Base-by-base conservation (phyloP, 345 rosid genomes). In the Crucihimalaya himalaica region DNA sequence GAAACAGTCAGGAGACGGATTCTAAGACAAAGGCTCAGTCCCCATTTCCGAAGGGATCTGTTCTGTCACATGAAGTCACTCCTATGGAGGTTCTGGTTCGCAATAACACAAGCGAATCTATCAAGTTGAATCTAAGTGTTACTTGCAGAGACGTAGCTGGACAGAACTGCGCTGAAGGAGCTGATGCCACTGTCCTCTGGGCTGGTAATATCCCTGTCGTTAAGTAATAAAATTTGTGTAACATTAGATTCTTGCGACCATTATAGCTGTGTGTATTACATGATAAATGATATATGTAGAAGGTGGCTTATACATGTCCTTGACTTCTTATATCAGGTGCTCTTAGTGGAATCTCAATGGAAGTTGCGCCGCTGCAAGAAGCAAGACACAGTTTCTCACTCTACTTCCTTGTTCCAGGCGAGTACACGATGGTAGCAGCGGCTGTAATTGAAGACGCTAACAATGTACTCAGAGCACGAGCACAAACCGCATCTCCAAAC, bases 71-170 rank as follows among this genome's bases (percentile, higher is more conserved):
- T 81, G 92, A 89, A 73, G 88, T 92, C 85, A 89, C 87, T 73
- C 95, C 96, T 4, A 84, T 96, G 97, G 98, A 92, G 79, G 89
- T 90, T 64, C 72, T 89, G 53, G 88, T 92, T 39, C 86, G 95
- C 21, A 92, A 96, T 75, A 96, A 96, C 83, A 90, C 99, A 3
- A 96, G 81, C 67, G 95, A 96, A 84, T 75, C 75, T 51, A 89
- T 96, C 70, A 90, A 80, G 84, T 82, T 92, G 84, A 88, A 85
- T 76, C 91, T 96, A 21, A 86, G 88, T 76, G 82, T 90, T 63
- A 84, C 92, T 16, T 96, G 98, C 81, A 86, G 94, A 71, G 99
- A 92, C 63, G 97, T 92, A 29, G 97, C 98, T 42, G 98, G 99
- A 12, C 87, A 96, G 73, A 96, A 92, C 74, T 96, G 99, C 51